Evolutionary conservation across 1,139 yeast species (phyloP), one percentile per base, ranked within the genome.

Genomic region (Candida sp.): DNA sequence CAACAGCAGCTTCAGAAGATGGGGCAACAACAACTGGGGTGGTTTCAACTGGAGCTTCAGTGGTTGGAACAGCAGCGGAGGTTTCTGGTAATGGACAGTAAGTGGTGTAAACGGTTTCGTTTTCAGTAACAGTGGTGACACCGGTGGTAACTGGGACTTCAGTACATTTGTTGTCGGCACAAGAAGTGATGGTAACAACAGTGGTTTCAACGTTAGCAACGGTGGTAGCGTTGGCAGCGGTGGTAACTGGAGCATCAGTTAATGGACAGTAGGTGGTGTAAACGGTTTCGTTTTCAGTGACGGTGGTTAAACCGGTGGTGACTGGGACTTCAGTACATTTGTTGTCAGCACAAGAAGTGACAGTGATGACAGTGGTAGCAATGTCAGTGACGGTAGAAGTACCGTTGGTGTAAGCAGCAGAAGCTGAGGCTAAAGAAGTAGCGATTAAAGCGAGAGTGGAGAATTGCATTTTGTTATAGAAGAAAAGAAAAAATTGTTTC

Each of bases 261-360:
- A 55, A 45, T 49, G 60, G 59, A 47, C 57, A 54, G 46, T 53
- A 54, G 25, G 60, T 55, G 36, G 55, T 57, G 53, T 50, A 54
- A 29, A 51, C 40, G 21, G 61, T 58, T 12, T 49, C 43, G 29
- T 51, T 52, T 42, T 57, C 55, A 42, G 72, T 68, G 46, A 64
- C 58, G 36, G 65, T 58, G 42, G 73, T 65, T 35, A 69, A 49
- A 49, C 74, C 75, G 35, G 77, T 68, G 44, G 76, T 68, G 38
- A 52, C 57, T 4, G 65, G 60, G 32, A 52, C 50, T 34, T 54
- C 52, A 34, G 58, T 40, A 52, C 76, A 73, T 33, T 48, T 57
- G 57, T 62, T 41, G 53, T 64, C 60, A 21, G 55, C 50, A 65
- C 83, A 77, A 36, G 76, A 70, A 48, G 82, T 77, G 61, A 77